These are phyloP conservation scores for Alliaria petiolata DNA, from an alignment of 345 rosid species.

Conservation along the genomic window DNA sequence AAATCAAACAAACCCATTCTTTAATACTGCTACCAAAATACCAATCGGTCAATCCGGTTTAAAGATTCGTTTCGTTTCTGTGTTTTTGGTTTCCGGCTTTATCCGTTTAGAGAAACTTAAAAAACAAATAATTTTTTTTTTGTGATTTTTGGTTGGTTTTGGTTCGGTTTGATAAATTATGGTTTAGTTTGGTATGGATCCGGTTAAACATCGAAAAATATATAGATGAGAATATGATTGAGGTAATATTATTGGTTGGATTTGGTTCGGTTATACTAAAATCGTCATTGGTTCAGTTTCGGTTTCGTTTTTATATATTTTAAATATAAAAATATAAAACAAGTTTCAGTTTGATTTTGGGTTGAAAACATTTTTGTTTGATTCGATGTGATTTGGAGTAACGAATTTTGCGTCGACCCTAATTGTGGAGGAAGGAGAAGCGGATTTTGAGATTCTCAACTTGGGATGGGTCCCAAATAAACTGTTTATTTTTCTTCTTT, in stretches of 20 bases:
- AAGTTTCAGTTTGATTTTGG: not conserved
- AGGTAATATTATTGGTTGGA: no score
- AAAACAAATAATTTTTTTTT: no score
- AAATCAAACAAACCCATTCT: not conserved
- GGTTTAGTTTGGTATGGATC: no score
- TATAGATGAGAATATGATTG: no score
- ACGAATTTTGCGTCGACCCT: not conserved
- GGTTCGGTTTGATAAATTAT: no score
- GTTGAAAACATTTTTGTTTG: not conserved
- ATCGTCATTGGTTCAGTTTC: not conserved
- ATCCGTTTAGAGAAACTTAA: no score
- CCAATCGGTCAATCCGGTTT: no score
- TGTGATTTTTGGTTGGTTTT: no score
- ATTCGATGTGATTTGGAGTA: not conserved
- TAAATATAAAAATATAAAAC: not conserved
- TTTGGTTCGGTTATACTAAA: not conserved
- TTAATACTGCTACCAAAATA: not conserved
- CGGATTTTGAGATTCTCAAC: slow-evolving; percentile 20
- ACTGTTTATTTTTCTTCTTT: not conserved
- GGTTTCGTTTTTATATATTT: not conserved
- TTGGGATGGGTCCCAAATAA: not conserved
- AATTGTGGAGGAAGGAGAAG: slow-evolving; percentile 1
- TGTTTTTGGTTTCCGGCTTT: no score
- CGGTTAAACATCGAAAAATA: no score
- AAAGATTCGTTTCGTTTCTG: no score